phyloP scores from a whole-genome alignment of 73 alveolate species.

The Tetrahymena elliotti region DNA sequence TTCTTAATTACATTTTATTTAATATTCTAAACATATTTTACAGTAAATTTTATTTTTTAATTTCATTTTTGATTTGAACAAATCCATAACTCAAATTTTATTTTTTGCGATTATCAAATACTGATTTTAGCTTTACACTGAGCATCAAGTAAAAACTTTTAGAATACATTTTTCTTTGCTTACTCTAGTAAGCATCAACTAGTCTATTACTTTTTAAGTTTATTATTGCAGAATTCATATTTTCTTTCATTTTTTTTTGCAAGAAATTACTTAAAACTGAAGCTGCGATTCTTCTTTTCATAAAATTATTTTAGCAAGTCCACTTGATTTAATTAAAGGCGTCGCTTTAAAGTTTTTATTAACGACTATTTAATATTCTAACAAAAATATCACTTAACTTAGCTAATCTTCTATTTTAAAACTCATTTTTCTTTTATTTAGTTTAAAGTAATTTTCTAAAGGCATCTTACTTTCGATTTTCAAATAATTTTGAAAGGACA shows the following conservation, averaged over 20 bases:
- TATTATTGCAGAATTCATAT: background rate
- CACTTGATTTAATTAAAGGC: background rate
- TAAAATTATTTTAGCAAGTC: background rate
- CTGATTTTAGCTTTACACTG: background rate
- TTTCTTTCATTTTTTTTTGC: background rate
- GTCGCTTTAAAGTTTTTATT: background rate
- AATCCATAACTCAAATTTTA: background rate
- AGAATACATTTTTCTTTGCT: background rate
- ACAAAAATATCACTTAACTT: background rate
- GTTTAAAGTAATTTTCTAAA: background rate
- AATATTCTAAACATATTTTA: background rate
- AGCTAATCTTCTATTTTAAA: background rate
- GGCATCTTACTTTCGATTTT: background rate
- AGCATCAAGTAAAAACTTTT: background rate
- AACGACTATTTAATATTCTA: background rate
- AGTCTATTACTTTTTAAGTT: background rate
- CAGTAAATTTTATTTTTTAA: background rate
- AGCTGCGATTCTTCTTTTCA: background rate
- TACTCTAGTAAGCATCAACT: background rate
- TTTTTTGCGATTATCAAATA: background rate
- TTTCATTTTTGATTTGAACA: background rate
- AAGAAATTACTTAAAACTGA: background rate
- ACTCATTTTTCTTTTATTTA: background rate
- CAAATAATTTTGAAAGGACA: background rate
- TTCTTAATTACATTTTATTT: background rate